Base-by-base conservation (phyloP, 768 basidiomycete species). In the Boletus rubescentipes region DNA sequence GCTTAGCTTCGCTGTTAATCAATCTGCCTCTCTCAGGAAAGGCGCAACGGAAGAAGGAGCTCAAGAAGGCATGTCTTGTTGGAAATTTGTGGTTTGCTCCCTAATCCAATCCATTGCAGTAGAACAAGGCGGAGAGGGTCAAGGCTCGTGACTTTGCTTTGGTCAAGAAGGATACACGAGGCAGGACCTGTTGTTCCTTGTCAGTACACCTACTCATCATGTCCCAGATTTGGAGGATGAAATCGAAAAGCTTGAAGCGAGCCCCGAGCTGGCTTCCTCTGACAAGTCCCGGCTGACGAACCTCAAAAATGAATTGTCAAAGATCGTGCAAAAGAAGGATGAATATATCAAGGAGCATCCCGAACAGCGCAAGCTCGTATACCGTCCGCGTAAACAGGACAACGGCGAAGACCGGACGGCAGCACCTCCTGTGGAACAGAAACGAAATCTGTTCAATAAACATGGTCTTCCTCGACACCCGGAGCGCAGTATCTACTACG, bases 311-410 rank as follows among this genome's bases (percentile, higher is more conserved):
- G 95, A 98, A 58, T 68, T 98, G 8, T 80, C 85, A 52, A 86
- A 85, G 53, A 86, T 96, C 51, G 86, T 84, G 69, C 82, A 83
- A 69, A 89, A 90, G 72, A 98, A 98, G 68, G 87, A 90, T 38
- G 93, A 93, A 63, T 98, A 93, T 71, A 84, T 98, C 49, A 81
- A 82, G 52, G 93, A 93, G 60, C 94, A 98, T 71, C 96, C 96
- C 3, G 96, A 98, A 67, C 90, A 93, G 40, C 84, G 89, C 50
- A 82, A 85, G 62, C 81, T 92, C 11, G 92, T 98, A 8, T 98
- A 89, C 68, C 79, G 79, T 58, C 64, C 78, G 32, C 77, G 80
- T 20, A 80, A 75, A 60, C 71, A 75, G 50, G 75, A 78, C 43
- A 69, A 65, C 16, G 66, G 70, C 12, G 75, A 75, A 16, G 73